A percentile compares a stretch with the other conserved stretches of the same genome.
Conservation (phyloP, 2,329 filamentous ascomycete genomes). For the Pyrenophora tritici-repentis region DNA sequence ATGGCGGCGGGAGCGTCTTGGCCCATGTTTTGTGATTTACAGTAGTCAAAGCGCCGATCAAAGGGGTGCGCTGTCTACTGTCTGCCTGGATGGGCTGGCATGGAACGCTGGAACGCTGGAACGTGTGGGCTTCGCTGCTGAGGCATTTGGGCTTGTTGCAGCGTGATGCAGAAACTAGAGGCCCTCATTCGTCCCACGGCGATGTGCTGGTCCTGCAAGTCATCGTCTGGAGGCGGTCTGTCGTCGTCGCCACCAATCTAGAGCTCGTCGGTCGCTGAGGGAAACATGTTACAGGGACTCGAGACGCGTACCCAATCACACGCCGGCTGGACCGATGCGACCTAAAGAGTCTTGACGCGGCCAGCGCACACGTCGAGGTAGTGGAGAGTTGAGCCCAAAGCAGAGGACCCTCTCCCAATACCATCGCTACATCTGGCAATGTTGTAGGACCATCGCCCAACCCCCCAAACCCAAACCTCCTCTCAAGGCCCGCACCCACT, state of each 20-base stretch:
- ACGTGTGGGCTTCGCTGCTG: conserved; percentile 14
- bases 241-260: conserved; percentile 10
- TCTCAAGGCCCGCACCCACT: conserved; percentile 7
- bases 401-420: conserved; percentile 22
- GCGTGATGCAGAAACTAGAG: conserved; percentile 9
- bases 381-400: conserved; percentile 24
- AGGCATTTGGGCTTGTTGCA: conserved; percentile 27
- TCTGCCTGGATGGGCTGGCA: conserved; percentile 20
- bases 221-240: conserved; percentile 23
- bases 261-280: background rate
- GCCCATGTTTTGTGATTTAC: too few species aligned
- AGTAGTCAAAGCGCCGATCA: too few species aligned
- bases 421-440: conserved; percentile 25
- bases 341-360: conserved; percentile 22
- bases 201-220: conserved; percentile 34
- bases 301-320: conserved; percentile 20
- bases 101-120: too few species aligned
- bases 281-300: conserved; percentile 14
- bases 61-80: conserved; percentile 24
- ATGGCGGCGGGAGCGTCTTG: background rate
- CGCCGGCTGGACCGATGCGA: conserved; percentile 9
- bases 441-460: conserved; percentile 18
- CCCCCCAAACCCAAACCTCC: background rate
- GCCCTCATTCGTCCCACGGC: conserved; percentile 19
- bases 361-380: conserved; percentile 29